Base-by-base conservation (phyloP, 2,329 filamentous ascomycete genomes). In the Trichoderma sp. region DNA sequence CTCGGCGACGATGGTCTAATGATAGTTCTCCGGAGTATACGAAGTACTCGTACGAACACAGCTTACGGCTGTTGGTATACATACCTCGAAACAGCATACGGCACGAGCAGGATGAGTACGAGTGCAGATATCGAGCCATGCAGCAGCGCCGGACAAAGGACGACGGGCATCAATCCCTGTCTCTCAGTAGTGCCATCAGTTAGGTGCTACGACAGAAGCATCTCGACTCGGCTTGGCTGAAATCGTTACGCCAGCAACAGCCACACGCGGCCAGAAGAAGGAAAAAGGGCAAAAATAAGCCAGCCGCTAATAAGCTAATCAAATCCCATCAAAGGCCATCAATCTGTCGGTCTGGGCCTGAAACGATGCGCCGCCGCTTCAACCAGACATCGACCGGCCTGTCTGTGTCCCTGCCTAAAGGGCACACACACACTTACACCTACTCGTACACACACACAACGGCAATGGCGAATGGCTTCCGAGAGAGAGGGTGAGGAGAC, bases 351-450 rank as follows among this genome's bases (percentile, higher is more conserved):
- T 71, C 67, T 71, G 67, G 67, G 35, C 53, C 67, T 38, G 33
- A 56, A 56, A 45, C 35, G 53, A 71, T 24, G 24, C 11, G 31
- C 67, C 60, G 67, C 67, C 50, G 50, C 50, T 59, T 71, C 53
- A 9, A 60, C 33, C 53, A 74, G 59, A 67, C 45, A 53, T 35
- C 50, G 33, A 41, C 53, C 50, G 63, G 63, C 18, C 18, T 45
- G 38, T 4, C 71, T 74, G 63, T 67, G 64, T 74, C 38, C 53
- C 53, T 74, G 65, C 73, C 73, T 64, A 65, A 74, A 29, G 50
- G 63, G 60, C 63, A 74, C 45, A 29, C 53, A n/a, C 5, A 16
- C 16, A 66, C 29, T 18, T 41, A 38, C 29, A 21, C 60, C 16
- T 24, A 33, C 27, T 12, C 6, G 18, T 21, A 33, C 12, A 66